Conservation (phyloP, 805 yeast species). For the Saturnispora sanitii region DNA sequence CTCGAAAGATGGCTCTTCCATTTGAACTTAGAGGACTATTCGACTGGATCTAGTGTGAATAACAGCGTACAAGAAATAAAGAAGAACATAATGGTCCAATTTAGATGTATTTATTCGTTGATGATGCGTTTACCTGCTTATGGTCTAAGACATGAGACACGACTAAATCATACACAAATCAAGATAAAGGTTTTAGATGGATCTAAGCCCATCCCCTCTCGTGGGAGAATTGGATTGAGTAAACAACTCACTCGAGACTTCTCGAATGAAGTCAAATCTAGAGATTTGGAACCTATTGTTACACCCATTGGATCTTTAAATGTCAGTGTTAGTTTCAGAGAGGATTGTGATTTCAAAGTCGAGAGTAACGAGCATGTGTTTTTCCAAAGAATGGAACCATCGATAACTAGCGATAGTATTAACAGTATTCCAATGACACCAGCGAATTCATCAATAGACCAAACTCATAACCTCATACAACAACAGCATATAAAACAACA, state of each 20-base stretch:
- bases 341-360: conserved; percentile 56
- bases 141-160: conserved; percentile 35
- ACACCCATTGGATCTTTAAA: conserved; percentile 69
- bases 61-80: conserved; percentile 45
- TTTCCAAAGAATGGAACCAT: not conserved
- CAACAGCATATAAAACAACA: conserved; percentile 6
- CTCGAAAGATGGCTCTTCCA: conserved; percentile 91
- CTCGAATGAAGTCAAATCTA: conserved; percentile 31
- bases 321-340: conserved; percentile 72
- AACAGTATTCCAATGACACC: not conserved
- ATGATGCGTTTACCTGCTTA: conserved; percentile 63
- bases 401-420: not conserved
- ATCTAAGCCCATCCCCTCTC: conserved; percentile 62
- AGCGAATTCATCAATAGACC: conserved; percentile 6
- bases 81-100: conserved; percentile 62
- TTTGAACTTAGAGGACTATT: conserved; percentile 42
- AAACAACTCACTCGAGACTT: conserved; percentile 38
- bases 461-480: not conserved
- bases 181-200: conserved; percentile 67
- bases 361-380: conserved; percentile 50
- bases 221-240: conserved; percentile 78
- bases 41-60: conserved; percentile 10
- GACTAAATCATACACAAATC: conserved; percentile 24
- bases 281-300: conserved; percentile 56
- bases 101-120: conserved; percentile 64